Evolutionary conservation across 768 basidiomycete genomes (phyloP).

Genomic region (Psilocybe tampanensis): DNA sequence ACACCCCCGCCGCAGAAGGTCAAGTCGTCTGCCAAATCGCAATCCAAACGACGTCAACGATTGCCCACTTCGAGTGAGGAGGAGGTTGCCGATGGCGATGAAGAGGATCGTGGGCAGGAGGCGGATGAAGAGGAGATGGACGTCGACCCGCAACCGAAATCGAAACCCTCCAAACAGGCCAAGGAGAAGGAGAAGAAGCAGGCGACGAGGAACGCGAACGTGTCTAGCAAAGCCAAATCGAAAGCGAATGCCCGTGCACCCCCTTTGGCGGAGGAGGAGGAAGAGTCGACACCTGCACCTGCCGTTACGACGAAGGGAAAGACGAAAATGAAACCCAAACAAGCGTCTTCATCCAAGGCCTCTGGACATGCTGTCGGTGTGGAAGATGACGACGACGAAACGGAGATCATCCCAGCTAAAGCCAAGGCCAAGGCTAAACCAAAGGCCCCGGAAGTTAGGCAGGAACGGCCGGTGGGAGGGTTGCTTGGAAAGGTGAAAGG

Average conservation of each 20-base stretch:
- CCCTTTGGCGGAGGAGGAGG: neutral
- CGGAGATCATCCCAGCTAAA: too few species aligned
- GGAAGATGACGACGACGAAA: too few species aligned
- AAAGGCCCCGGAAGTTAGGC: too few species aligned
- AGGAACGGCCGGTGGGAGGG: conserved; percentile 5
- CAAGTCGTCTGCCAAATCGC: too few species aligned
- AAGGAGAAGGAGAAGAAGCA: neutral
- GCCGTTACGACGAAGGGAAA: neutral
- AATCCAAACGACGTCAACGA: too few species aligned
- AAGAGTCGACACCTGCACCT: neutral
- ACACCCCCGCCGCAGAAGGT: too few species aligned
- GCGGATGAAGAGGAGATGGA: neutral
- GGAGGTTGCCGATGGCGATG: neutral
- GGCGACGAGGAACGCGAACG: too few species aligned
- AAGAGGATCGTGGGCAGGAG: too few species aligned
- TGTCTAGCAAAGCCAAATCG: neutral
- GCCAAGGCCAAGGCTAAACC: too few species aligned
- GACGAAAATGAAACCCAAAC: neutral
- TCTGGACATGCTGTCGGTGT: neutral
- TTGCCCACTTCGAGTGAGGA: too few species aligned
- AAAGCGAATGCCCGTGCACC: neutral
- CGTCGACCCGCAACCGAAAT: too few species aligned
- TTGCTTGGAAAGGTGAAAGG: conserved; percentile 20
- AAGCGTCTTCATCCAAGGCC: neutral
- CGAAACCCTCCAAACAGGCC: too few species aligned